Evolutionary conservation across 306 rosid species (phyloP).

Genomic region (Potentilla sterilis): DNA sequence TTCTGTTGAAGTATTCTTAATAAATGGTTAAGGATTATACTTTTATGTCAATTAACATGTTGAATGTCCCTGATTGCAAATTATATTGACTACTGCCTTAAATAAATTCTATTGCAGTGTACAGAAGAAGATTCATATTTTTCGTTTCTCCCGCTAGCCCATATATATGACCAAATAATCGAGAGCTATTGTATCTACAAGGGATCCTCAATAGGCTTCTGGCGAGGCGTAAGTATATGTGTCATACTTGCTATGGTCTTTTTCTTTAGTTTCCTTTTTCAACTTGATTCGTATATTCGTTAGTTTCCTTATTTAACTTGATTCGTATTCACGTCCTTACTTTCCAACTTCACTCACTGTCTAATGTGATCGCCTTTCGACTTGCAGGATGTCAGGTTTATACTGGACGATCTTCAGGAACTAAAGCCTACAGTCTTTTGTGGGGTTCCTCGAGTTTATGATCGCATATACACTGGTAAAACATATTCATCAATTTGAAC

Average conservation of each 20-base stretch:
- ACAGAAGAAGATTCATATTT: constrained; percentile 77
- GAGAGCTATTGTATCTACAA: constrained; percentile 77
- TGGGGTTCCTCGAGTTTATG: constrained; percentile 90
- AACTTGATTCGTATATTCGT: background rate
- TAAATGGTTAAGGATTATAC: no score
- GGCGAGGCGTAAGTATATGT: constrained; percentile 73
- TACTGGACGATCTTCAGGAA: constrained; percentile 77
- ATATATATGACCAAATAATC: constrained; percentile 74
- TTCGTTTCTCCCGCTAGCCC: constrained; percentile 86
- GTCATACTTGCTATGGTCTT: constrained; percentile 4
- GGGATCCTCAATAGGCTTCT: constrained; percentile 77
- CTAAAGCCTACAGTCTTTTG: constrained; percentile 78
- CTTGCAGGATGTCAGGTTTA: constrained; percentile 72
- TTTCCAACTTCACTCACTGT: background rate
- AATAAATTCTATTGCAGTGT: constrained; percentile 41
- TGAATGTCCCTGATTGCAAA: background rate
- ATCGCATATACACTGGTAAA: constrained; percentile 65
- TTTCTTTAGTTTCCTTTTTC: no score
- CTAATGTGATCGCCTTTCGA: constrained; percentile 15
- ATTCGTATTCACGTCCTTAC: background rate
- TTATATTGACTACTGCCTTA: constrained; percentile 10
- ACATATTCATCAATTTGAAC: background rate
- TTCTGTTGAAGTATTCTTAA: background rate
- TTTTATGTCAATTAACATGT: background rate
- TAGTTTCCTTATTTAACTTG: background rate